phyloP scores from a whole-genome alignment of 345 rosid genomes.

The Excoecaria cochinchinensis region DNA sequence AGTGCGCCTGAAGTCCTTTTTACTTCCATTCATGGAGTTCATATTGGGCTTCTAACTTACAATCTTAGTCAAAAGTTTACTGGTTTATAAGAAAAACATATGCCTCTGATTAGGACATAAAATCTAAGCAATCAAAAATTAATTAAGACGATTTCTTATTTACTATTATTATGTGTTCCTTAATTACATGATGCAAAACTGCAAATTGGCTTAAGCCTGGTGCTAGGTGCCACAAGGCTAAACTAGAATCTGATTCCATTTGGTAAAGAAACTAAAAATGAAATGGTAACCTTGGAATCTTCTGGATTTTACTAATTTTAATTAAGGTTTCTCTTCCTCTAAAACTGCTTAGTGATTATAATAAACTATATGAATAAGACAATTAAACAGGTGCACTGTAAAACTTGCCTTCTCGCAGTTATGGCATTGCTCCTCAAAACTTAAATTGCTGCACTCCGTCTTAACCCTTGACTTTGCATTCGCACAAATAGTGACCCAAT shows the following conservation, averaged over 20 bases:
- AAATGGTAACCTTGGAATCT: background rate
- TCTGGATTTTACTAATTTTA: background rate
- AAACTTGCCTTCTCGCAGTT: conserved; percentile 76
- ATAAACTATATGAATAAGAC: background rate
- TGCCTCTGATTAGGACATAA: background rate
- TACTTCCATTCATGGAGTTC: background rate
- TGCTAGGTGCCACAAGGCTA: background rate
- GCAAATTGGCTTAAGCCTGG: background rate
- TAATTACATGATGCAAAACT: background rate
- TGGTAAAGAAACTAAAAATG: background rate
- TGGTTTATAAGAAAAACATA: too few species aligned
- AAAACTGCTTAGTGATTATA: background rate
- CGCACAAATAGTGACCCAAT: conserved; percentile 81
- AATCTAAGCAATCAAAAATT: background rate
- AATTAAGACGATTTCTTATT: background rate
- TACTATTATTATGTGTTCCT: background rate
- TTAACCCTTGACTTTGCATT: conserved; percentile 74
- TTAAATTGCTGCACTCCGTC: conserved; percentile 35
- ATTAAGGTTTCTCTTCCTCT: background rate
- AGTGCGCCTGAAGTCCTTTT: too few species aligned
- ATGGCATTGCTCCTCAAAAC: conserved; percentile 66
- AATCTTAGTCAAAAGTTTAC: too few species aligned
- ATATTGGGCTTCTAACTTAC: background rate
- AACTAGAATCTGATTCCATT: background rate
- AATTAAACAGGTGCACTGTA: background rate